Percentiles rank a stretch among this genome's conserved stretches.
Evolutionary conservation across 2,329 filamentous ascomycete species (phyloP).

Genomic region (Dichotomopilus funicola): DNA sequence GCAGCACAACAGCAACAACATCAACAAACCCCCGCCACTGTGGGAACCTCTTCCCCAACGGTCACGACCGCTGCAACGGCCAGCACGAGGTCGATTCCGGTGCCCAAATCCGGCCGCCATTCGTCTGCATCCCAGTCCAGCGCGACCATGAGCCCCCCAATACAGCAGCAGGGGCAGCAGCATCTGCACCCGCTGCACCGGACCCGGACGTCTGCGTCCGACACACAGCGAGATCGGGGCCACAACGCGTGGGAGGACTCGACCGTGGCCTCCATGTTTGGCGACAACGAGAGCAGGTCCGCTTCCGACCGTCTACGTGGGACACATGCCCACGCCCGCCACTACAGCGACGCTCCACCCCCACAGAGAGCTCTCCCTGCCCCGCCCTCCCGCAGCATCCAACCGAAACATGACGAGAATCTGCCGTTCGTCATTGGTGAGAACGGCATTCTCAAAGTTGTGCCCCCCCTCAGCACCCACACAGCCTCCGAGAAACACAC

Average conservation of each 20-base stretch:
- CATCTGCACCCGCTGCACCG: constrained; percentile 25
- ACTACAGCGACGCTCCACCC: constrained; percentile 21
- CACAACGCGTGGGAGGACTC: constrained; percentile 34
- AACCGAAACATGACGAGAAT: constrained; percentile 22
- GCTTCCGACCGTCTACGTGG: constrained; percentile 22
- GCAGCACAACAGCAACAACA: constrained; percentile 15
- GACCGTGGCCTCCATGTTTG: constrained; percentile 31
- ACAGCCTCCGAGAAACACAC: constrained; percentile 17
- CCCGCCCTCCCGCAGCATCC: constrained; percentile 5
- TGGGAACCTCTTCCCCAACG: too few relatives aligned
- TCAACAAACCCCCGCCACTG: constrained; percentile 47
- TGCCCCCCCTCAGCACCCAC: constrained; percentile 10
- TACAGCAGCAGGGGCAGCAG: constrained; percentile 24
- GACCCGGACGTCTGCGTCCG: constrained; percentile 24
- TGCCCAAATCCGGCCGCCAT: constrained; percentile 29
- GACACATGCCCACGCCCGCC: constrained; percentile 20
- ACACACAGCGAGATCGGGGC: constrained; percentile 17
- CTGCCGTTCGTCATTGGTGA: constrained; percentile 31
- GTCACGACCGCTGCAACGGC: constrained; percentile 6
- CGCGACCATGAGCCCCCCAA: constrained; percentile 18
- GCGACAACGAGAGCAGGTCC: constrained; percentile 22
- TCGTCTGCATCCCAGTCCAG: constrained; percentile 24
- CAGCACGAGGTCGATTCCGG: constrained; percentile 32
- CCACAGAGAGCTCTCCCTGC: constrained; percentile 10
- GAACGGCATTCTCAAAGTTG: constrained; percentile 34